Conservation (phyloP, 495 filamentous ascomycete species). For the Xylaria longipes region DNA sequence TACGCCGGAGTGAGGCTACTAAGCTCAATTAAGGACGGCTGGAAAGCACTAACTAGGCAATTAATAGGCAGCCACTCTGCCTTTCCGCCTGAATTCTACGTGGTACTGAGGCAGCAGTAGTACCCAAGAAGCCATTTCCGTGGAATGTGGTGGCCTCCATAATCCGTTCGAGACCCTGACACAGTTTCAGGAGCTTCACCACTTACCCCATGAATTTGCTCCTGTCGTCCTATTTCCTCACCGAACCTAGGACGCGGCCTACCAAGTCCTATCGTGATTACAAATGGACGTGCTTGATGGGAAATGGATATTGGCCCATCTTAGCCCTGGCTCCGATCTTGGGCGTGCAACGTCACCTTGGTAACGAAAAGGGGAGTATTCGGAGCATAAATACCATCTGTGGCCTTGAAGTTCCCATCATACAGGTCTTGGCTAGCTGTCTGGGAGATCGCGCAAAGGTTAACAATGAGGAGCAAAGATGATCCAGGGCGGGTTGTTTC, state of each 20-base stretch:
- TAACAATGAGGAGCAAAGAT: neutral
- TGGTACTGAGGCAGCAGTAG: neutral
- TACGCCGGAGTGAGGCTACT: neutral
- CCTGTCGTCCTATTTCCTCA: neutral
- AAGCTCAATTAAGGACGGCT: neutral
- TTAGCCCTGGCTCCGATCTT: neutral
- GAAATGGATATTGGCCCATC: neutral
- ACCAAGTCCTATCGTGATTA: neutral
- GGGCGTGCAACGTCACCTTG: neutral
- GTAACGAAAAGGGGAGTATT: neutral
- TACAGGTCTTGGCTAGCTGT: neutral
- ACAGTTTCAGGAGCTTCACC: neutral
- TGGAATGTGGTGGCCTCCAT: slow-evolving; percentile 8
- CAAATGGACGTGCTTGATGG: neutral
- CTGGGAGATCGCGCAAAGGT: neutral
- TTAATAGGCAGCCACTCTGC: neutral
- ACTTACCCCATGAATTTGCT: neutral
- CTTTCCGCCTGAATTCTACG: neutral
- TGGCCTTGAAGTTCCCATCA: neutral
- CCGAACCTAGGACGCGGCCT: slow-evolving; percentile 3
- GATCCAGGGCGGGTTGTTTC: neutral
- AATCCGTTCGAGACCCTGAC: neutral
- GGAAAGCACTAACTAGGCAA: neutral
- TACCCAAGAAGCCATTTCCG: slow-evolving; percentile 3
- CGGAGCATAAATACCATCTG: neutral